phyloP scores from a whole-genome alignment of 2,329 filamentous ascomycete species.

The Nannizziopsis barbatae region DNA sequence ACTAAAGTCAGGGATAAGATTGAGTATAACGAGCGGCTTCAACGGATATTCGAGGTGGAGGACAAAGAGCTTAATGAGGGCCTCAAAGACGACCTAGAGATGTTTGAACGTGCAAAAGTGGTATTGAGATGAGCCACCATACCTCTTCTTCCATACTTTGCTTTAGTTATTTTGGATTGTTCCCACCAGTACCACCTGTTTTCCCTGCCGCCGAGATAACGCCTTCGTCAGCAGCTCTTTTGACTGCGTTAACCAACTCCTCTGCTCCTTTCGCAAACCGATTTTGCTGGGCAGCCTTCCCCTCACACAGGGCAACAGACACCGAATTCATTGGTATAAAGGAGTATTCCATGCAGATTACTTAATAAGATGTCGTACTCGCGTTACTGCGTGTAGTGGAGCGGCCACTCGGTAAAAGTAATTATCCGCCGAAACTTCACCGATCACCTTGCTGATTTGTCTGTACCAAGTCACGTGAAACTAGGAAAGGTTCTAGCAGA shows the following conservation, averaged over 20 bases:
- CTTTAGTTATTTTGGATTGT: not conserved
- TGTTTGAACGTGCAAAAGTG: not conserved
- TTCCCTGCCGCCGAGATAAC: not conserved
- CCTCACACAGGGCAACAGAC: too few species aligned
- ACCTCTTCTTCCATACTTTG: not conserved
- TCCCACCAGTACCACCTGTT: not conserved
- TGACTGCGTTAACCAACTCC: not conserved
- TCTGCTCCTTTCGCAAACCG: not conserved
- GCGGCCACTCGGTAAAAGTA: too few species aligned
- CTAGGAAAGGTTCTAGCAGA: too few species aligned
- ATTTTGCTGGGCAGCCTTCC: not conserved
- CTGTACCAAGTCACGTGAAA: too few species aligned
- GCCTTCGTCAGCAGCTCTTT: not conserved
- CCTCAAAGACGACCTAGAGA: not conserved
- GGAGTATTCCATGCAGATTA: too few species aligned
- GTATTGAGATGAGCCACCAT: not conserved
- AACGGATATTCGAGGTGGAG: conserved; percentile 14
- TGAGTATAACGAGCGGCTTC: conserved; percentile 15
- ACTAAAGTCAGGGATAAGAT: conserved; percentile 15
- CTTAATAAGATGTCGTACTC: too few species aligned
- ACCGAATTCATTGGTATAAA: too few species aligned
- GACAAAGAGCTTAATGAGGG: not conserved
- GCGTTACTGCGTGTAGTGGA: too few species aligned
- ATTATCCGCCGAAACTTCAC: too few species aligned
- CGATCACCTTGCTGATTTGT: too few species aligned